These are phyloP conservation scores for Forsythia suspensa DNA, from an alignment of 257 asterid genomes.

Conservation along the genomic window DNA sequence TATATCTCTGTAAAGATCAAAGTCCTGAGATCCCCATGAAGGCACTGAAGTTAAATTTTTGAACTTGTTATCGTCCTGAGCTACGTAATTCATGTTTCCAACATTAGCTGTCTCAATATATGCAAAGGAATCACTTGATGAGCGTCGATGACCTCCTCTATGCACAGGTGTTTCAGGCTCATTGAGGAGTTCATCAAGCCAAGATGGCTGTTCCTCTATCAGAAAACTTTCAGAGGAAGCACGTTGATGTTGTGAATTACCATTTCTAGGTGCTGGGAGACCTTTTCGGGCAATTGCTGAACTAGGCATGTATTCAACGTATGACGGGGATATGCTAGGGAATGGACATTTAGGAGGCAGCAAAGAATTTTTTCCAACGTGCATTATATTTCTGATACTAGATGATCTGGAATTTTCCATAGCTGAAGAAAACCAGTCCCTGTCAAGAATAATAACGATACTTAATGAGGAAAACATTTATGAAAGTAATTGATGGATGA, in stretches of 20 bases:
- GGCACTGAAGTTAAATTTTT: conserved; percentile 45
- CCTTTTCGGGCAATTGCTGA: conserved; percentile 52
- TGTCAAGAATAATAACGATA: conserved; percentile 28
- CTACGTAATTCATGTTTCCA: conserved; percentile 40
- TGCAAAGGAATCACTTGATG: conserved; percentile 92
- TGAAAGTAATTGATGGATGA: background rate
- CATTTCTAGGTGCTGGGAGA: conserved; percentile 53
- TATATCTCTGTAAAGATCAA: conserved; percentile 52
- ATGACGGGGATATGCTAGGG: conserved; percentile 69
- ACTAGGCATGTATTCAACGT: conserved; percentile 59
- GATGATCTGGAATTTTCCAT: conserved; percentile 81
- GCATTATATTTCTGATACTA: conserved; percentile 62
- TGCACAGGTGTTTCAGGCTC: conserved; percentile 94
- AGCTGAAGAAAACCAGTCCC: conserved; percentile 42
- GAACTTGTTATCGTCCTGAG: conserved; percentile 58
- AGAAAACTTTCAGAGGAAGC: conserved; percentile 82
- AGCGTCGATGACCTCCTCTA: conserved; percentile 90
- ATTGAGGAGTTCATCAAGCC: conserved; percentile 89
- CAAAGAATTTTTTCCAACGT: conserved; percentile 62
- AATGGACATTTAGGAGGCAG: conserved; percentile 96
- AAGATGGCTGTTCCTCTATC: conserved; percentile 85
- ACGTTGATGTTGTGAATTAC: conserved; percentile 73
- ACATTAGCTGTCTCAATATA: conserved; percentile 48
- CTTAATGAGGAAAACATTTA: conserved; percentile 13
- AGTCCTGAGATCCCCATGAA: conserved; percentile 76